Evolutionary conservation across 2,329 filamentous ascomycete species (phyloP).

Genomic region (Pseudogymnoascus sp.): DNA sequence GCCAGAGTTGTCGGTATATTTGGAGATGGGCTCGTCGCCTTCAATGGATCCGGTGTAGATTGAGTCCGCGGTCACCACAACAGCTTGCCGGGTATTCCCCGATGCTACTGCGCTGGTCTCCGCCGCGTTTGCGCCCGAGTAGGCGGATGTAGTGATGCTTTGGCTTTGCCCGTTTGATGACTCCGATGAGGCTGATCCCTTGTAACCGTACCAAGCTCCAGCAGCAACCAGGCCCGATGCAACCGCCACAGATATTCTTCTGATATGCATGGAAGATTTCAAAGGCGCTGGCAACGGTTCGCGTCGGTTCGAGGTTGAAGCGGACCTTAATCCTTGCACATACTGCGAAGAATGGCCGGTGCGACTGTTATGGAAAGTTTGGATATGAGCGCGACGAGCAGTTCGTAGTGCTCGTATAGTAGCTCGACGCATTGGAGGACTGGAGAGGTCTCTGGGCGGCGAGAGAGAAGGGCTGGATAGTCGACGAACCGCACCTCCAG

Average conservation of each 20-base stretch:
- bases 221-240: slow-evolving; percentile 62
- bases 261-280: slow-evolving; percentile 61
- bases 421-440: slow-evolving; percentile 62
- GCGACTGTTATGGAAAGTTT: slow-evolving; percentile 44
- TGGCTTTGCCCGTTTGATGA: slow-evolving; percentile 22
- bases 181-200: slow-evolving; percentile 27
- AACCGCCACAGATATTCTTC: slow-evolving; percentile 57
- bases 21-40: slow-evolving; percentile 78
- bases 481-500: neutral
- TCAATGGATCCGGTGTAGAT: slow-evolving; percentile 82
- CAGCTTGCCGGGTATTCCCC: slow-evolving; percentile 54
- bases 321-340: slow-evolving; percentile 39
- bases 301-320: slow-evolving; percentile 30
- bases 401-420: slow-evolving; percentile 60
- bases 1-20: slow-evolving; percentile 77
- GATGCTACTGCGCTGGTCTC: slow-evolving; percentile 19
- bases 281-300: slow-evolving; percentile 27
- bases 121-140: slow-evolving; percentile 15
- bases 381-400: slow-evolving; percentile 56
- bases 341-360: slow-evolving; percentile 34
- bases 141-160: slow-evolving; percentile 19
- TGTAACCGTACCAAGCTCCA: slow-evolving; percentile 69
- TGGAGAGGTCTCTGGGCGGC: neutral
- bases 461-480: neutral
- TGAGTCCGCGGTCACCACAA: slow-evolving; percentile 84